These are phyloP conservation scores for Plantago ovata DNA, from an alignment of 257 asterid genomes.

Conservation along the genomic window DNA sequence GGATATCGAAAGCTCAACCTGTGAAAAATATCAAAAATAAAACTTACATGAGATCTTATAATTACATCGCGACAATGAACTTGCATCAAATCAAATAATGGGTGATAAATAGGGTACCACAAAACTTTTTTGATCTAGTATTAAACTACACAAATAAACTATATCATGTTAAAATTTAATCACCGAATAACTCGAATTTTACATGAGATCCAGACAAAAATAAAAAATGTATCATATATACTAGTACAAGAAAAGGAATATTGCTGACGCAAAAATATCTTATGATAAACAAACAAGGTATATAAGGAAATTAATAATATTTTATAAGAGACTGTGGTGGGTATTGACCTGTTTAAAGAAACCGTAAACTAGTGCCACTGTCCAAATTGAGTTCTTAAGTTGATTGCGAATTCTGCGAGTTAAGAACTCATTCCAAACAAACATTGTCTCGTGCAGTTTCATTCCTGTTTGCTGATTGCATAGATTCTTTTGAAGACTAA, in stretches of 20 bases:
- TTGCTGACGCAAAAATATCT: not conserved
- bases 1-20: slow-evolving; percentile 63
- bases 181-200: too few relatives aligned
- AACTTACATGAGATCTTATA: slow-evolving; percentile 1
- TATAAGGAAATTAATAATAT: not conserved
- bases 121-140: too few relatives aligned
- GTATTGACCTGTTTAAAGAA: slow-evolving; percentile 83
- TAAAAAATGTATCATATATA: too few relatives aligned
- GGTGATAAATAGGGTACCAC: too few relatives aligned
- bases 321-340: slow-evolving; percentile 5
- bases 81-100: slow-evolving; percentile 1
- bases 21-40: slow-evolving; percentile 14
- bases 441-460: slow-evolving; percentile 78
- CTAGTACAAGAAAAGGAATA: too few relatives aligned
- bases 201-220: too few relatives aligned
- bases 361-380: slow-evolving; percentile 87
- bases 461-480: slow-evolving; percentile 57
- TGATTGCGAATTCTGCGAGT: slow-evolving; percentile 84
- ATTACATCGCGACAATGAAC: not conserved
- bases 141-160: too few relatives aligned
- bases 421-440: slow-evolving; percentile 95
- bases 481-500: slow-evolving; percentile 82
- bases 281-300: not conserved
- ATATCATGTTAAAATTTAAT: too few relatives aligned
- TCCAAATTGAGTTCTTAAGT: slow-evolving; percentile 77